Evolutionary conservation across 139 green algal species (phyloP), one percentile per base, ranked within the genome.

Genomic region (Astrephomene gubernaculifera): DNA sequence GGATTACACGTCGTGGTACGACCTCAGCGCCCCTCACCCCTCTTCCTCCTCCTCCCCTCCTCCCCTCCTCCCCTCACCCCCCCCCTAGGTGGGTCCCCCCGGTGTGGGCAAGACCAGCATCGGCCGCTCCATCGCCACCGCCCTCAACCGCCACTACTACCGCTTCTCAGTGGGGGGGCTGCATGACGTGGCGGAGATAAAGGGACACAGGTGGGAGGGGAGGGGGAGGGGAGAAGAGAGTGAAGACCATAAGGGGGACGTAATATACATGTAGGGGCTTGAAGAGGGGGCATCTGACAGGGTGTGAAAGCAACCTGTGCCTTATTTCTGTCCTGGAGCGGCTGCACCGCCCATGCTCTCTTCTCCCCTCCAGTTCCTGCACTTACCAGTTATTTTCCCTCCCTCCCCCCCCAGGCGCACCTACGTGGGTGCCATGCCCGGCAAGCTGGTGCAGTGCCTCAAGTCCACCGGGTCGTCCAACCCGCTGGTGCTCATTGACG

Each of bases 371-470:
- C 64, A 22, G 1, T 44, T 38, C 73, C 54, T 7, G 27, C 73
- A 22, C 73, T 25, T n/a, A n/a, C n/a, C n/a, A n/a, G n/a, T n/a
- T n/a, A n/a, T n/a, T n/a, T n/a, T 9, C 73, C 24, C 65, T 17
- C 8, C 35, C 38, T 12, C 36, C 22, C 6, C 24, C 60, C 68
- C 21, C 87, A 89, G 97, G 60, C 92, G 97, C 29, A 99, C 97
- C 6, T 99, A 99, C 87, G 96, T 99, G 24, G 97, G 97, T 27
- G 97, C 97, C 39, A 99, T 99, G 97, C 97, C 97, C 4, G 97
- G 97, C 54, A 99, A 99, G 89, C 94, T 99, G 89, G 96, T 99
- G 61, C 97, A 99, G 91, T 98, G 96, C 92, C 86, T 99, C 61
- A 99, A 99, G 91, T 85, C 85, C 80, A 97, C 93, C 25, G 87